These are phyloP conservation scores for Sanguinoderma infundibulare DNA, from an alignment of 1,284 basidiomycete species.

Conservation along the genomic window DNA sequence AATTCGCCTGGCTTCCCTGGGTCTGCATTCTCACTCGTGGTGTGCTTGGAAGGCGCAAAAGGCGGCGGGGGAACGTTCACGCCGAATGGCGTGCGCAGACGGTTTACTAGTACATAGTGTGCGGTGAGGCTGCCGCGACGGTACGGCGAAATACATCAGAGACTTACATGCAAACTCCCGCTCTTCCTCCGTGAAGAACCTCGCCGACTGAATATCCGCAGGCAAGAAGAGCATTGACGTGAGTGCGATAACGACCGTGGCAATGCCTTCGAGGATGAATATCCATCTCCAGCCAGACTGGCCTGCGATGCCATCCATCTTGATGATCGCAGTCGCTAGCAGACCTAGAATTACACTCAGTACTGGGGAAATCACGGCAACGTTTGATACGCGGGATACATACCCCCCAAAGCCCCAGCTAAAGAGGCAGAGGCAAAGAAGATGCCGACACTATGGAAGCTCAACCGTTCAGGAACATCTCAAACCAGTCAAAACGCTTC, in stretches of 20 bases:
- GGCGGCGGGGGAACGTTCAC: constrained; percentile 33
- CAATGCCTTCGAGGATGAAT: constrained; percentile 70
- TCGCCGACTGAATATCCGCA: constrained; percentile 63
- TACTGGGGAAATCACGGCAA: background rate
- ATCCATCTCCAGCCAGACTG: constrained; percentile 68
- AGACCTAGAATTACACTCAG: constrained; percentile 42
- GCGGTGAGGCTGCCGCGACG: background rate
- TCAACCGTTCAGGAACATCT: background rate
- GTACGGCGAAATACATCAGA: background rate
- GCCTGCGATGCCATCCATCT: constrained; percentile 61
- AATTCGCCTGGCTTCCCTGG: constrained; percentile 36
- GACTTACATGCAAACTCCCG: constrained; percentile 54
- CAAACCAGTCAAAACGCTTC: background rate
- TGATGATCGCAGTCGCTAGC: constrained; percentile 59
- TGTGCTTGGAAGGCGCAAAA: constrained; percentile 34
- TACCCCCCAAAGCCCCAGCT: constrained; percentile 68
- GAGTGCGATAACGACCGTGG: constrained; percentile 57
- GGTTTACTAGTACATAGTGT: constrained; percentile 38
- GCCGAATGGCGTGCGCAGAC: constrained; percentile 41
- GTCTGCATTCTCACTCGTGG: constrained; percentile 22
- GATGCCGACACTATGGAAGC: constrained; percentile 52
- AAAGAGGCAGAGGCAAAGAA: constrained; percentile 69
- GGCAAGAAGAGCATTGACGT: constrained; percentile 58
- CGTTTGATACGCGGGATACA: constrained; percentile 16
- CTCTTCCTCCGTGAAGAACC: constrained; percentile 68